Percentiles rank a stretch among this genome's conserved stretches.
Conservation (phyloP, 306 rosid species). For the Casuarina glauca region DNA sequence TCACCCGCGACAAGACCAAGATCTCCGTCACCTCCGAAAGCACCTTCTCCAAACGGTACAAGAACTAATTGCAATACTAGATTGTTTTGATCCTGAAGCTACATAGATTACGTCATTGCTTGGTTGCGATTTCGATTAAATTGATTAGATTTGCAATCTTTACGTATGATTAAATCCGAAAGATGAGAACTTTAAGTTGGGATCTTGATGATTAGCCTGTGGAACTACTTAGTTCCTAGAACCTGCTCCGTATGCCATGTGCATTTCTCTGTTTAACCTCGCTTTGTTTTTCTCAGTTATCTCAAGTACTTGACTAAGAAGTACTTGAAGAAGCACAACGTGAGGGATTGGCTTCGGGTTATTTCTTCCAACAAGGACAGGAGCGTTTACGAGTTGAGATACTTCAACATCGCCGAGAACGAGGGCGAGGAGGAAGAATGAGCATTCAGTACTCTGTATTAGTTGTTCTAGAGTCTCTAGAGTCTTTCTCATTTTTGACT, state of each 20-base stretch:
- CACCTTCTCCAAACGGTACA: slow-evolving; percentile 67
- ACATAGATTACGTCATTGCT: not conserved
- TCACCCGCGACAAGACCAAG: slow-evolving; percentile 66
- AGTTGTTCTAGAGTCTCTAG: slow-evolving; percentile 2
- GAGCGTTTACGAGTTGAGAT: slow-evolving; percentile 80
- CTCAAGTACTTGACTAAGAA: slow-evolving; percentile 86
- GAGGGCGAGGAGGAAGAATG: slow-evolving; percentile 94
- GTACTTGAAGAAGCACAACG: slow-evolving; percentile 93
- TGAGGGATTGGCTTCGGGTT: slow-evolving; percentile 95
- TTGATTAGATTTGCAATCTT: no score
- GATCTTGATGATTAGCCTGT: no score
- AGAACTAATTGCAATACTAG: not conserved
- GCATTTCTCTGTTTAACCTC: no score
- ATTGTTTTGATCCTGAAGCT: no score
- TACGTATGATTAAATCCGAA: no score
- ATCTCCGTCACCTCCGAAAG: slow-evolving; percentile 64
- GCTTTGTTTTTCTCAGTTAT: slow-evolving; percentile 44
- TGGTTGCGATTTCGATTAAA: no score
- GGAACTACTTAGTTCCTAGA: no score
- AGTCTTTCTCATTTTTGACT: slow-evolving; percentile 21
- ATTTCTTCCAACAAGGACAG: slow-evolving; percentile 91
- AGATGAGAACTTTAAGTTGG: no score
- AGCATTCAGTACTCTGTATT: slow-evolving; percentile 17
- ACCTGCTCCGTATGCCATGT: no score
- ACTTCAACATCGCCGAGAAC: slow-evolving; percentile 92